Base-by-base conservation (phyloP, 2,329 filamentous ascomycete genomes). In the Trichoderma brevicompactum region DNA sequence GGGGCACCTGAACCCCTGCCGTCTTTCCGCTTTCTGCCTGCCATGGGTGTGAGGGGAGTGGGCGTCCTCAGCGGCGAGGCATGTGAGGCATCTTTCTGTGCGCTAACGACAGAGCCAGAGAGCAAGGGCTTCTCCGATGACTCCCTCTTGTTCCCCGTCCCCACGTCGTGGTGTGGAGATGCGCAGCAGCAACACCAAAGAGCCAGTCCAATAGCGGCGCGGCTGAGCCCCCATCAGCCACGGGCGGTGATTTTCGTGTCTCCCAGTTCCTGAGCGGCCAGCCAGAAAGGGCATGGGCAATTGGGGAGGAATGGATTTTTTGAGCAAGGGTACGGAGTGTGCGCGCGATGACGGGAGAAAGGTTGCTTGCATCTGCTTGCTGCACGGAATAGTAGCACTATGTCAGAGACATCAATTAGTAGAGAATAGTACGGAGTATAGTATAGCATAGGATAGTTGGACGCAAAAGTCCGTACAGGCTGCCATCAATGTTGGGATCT, bases 221-320 rank as follows among this genome's bases (percentile, higher is more conserved):
- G 46, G 65, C 65, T 66, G 65, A 66, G 65, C 38, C 50, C 49
- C 59, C 59, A 50, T 64, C 61, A 66, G 65, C 65, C 65, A 66
- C 65, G 59, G 52, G 23, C 46, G 50, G 59, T 64, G 59, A 63
- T 50, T 61, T 55, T 38, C 41, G 23, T 28, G 23, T 44, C 6
- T n/a, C 12, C 48, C 53, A 59, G 53, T 61, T 49, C 49, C 17
- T 48, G 54, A 55, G 49, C 43, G 64, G 41, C 56, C 64, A 65
- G 49, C 64, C 56, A 61, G 49, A 65, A 65, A 34, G 40, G 52
- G 56, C 32, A 53, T 34, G 55, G 55, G 34, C 15, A n/a, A 32
- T 41, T 46, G 52, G 46, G 46, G 15, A 19, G 36, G 54, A 36
- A 65, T 58, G 63, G 28, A 40, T 32, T 59, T 50, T 50, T 19